Evolutionary conservation across 495 filamentous ascomycete species (phyloP).

Genomic region (Talaromyces thailandensis): DNA sequence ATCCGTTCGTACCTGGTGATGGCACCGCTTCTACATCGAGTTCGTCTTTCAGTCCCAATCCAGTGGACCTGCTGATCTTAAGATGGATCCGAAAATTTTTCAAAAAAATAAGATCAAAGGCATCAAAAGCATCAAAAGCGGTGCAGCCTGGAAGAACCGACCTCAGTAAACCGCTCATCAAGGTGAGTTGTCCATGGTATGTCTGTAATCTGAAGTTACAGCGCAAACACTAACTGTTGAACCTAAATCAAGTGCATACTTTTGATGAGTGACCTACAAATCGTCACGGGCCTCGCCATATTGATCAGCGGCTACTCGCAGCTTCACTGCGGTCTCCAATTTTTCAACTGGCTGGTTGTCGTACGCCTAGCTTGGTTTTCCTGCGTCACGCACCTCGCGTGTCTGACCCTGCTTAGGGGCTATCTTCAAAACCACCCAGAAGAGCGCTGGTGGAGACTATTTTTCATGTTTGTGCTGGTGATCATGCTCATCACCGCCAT

Average conservation of each 20-base stretch:
- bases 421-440: slow-evolving; percentile 5
- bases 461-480: not conserved
- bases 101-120: not conserved
- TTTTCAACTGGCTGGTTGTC: slow-evolving; percentile 25
- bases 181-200: not conserved
- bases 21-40: not conserved
- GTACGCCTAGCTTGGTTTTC: slow-evolving; percentile 30
- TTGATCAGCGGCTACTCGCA: slow-evolving; percentile 14
- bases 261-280: slow-evolving; percentile 13
- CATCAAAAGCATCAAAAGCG: not conserved
- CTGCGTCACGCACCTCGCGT: slow-evolving; percentile 25
- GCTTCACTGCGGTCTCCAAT: slow-evolving; percentile 10
- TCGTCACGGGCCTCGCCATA: slow-evolving; percentile 12
- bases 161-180: not conserved
- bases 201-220: not conserved
- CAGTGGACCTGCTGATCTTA: not conserved
- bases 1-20: not conserved
- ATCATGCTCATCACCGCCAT: not conserved
- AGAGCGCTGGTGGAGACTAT: slow-evolving; percentile 11
- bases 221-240: not conserved
- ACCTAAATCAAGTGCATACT: not conserved
- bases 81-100: not conserved
- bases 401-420: slow-evolving; percentile 20
- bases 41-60: not conserved
- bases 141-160: not conserved